These are phyloP conservation scores for Exophiala sp. DNA, from an alignment of 2,329 filamentous ascomycete genomes.

Conservation along the genomic window DNA sequence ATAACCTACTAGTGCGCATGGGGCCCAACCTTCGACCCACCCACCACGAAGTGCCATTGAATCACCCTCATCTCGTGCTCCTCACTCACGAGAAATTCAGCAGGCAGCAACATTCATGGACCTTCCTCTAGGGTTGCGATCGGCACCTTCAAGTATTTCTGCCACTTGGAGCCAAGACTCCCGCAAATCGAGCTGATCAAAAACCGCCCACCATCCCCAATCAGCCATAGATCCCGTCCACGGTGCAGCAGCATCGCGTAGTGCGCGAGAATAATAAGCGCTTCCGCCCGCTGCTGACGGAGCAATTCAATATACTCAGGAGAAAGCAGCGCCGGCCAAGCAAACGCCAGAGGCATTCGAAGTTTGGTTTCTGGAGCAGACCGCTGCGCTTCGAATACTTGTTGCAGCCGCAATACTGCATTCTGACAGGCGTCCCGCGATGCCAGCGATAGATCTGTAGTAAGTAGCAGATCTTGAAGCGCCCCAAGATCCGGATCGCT, in stretches of 20 bases:
- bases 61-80: not conserved
- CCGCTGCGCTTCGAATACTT: slow-evolving; percentile 12
- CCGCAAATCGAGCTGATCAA: slow-evolving; percentile 20
- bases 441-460: slow-evolving; percentile 4
- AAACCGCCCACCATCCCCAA: slow-evolving; percentile 28
- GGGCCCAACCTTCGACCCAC: too few species aligned
- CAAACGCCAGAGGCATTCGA: slow-evolving; percentile 17
- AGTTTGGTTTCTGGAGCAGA: not conserved
- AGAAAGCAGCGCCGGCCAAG: slow-evolving; percentile 36
- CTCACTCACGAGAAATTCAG: not conserved
- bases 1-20: too few species aligned
- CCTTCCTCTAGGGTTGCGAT: not conserved
- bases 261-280: slow-evolving; percentile 32
- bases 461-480: slow-evolving; percentile 12
- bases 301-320: slow-evolving; percentile 34
- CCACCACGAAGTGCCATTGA: too few species aligned
- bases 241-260: slow-evolving; percentile 29
- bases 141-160: slow-evolving; percentile 7
- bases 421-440: slow-evolving; percentile 15
- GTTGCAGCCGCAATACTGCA: slow-evolving; percentile 15
- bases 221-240: slow-evolving; percentile 15
- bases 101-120: slow-evolving; percentile 4
- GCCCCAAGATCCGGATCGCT: slow-evolving; percentile 7
- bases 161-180: slow-evolving; percentile 11
- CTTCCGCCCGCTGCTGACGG: slow-evolving; percentile 35